phyloP scores from a whole-genome alignment of 345 rosid species.

The Melaleuca alternifolia region DNA sequence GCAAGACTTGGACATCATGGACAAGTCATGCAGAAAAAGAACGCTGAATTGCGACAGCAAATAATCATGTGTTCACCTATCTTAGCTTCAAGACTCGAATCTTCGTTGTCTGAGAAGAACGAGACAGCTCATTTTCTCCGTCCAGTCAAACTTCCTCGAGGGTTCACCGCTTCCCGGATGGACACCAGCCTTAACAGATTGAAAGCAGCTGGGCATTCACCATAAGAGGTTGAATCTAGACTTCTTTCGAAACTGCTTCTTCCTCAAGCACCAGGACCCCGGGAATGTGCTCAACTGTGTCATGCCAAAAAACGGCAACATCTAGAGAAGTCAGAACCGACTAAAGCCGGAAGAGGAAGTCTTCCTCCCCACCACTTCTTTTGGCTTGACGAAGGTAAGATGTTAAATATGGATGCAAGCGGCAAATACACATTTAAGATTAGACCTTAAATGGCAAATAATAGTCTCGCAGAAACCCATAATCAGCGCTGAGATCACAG shows the following conservation, averaged over 20 bases:
- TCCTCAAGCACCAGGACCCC: slow-evolving; percentile 69
- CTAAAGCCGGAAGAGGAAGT: background rate
- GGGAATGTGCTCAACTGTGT: slow-evolving; percentile 81
- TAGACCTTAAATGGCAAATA: background rate
- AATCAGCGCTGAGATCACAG: background rate
- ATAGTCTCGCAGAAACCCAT: too few relatives aligned
- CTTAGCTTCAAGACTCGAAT: background rate
- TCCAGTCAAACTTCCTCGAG: background rate
- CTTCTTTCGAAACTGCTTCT: slow-evolving; percentile 58
- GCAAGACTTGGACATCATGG: background rate
- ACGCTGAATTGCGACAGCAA: background rate
- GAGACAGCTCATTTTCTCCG: background rate
- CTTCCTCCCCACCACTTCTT: background rate
- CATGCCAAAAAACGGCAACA: background rate
- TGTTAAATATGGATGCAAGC: background rate
- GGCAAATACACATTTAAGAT: background rate
- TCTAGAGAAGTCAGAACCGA: background rate
- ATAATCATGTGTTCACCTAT: background rate
- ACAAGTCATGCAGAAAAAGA: background rate
- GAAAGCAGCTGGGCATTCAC: slow-evolving; percentile 15
- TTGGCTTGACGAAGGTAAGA: background rate
- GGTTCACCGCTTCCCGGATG: background rate
- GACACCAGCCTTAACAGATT: background rate
- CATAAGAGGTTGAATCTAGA: slow-evolving; percentile 42
- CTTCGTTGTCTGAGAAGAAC: background rate